Evolutionary conservation across 306 rosid genomes (phyloP), one percentile per base, ranked within the genome.

Genomic region (Canavalia ensiformis): DNA sequence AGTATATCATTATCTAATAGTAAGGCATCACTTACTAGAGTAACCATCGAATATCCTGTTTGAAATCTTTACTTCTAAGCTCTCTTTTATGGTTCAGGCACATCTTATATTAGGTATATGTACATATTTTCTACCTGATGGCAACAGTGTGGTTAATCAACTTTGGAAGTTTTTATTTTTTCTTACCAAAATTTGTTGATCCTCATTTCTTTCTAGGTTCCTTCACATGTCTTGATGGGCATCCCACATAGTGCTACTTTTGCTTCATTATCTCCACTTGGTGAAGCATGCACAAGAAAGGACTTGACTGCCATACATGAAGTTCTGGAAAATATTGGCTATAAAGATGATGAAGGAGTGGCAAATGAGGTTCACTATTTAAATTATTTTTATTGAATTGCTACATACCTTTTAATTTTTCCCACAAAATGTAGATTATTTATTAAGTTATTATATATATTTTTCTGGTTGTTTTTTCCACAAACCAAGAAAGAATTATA

Each of bases 211-310:
- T 72, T 60, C 69, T 89, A 91, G 95, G 92, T 89, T 87, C 88
- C 88, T 77, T 89, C 95, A 68, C 89, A 91, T 76, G 84, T 92
- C 46, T 87, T 92, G 87, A 89, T 92, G 95, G 90, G 97, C 49
- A 75, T 92, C 37, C 89, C 88, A 25, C 91, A 92, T 65, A 83
- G 89, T 64, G 78, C 90, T 64, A 68, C 83, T 3, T 72, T 87
- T 73, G 62, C 94, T 81, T 82, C 93, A 50, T 80, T 91, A 58
- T 87, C 92, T 28, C 94, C 95, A 5, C 89, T 91, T 51, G 95
- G 97, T 72, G 94, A 92, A 85, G 95, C 97, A 76, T 92, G 95
- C 84, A 84, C 87, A 62, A 91, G 97, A 88, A 91, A 84, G 87
- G 92, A 90, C 87, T 81, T 92, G 86, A 91, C 97, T 83, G 91